phyloP scores from a whole-genome alignment of 371 early-diverging fungal genomes.

The Hamiltosporidium magnivora region DNA sequence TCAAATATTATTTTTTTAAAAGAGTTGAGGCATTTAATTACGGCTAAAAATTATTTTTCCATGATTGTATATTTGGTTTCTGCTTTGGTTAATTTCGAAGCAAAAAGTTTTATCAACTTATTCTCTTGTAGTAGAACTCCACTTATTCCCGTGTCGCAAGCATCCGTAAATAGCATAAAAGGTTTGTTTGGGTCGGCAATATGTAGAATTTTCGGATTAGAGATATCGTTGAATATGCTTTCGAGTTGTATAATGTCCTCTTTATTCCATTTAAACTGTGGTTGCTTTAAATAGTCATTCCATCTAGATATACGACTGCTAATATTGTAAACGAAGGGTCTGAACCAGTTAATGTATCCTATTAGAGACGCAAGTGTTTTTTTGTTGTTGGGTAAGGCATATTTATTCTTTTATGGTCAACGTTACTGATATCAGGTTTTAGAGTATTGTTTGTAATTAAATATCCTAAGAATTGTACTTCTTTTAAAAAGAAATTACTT shows the following conservation, averaged over 20 bases:
- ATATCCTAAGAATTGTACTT: conserved; percentile 8
- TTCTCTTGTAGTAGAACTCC: neutral
- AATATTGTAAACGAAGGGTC: neutral
- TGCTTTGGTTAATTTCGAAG: neutral
- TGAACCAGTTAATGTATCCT: conserved; percentile 11
- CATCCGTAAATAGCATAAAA: neutral
- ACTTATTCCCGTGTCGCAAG: neutral
- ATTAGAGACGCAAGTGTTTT: conserved; percentile 1
- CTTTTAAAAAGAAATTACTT: conserved; percentile 4
- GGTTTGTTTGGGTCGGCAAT: neutral
- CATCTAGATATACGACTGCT: neutral
- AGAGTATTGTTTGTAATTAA: conserved; percentile 1
- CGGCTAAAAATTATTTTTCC: neutral
- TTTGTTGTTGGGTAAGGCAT: neutral
- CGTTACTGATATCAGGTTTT: neutral
- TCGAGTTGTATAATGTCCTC: neutral
- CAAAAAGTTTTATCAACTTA: neutral
- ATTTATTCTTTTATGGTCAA: neutral
- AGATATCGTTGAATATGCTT: neutral
- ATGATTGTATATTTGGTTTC: neutral
- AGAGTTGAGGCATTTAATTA: neutral
- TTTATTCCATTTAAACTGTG: neutral
- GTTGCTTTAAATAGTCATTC: neutral
- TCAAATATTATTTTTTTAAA: neutral
- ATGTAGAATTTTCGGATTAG: neutral